Base-by-base conservation (phyloP, 1,139 yeast genomes). In the Kluyveromyces sp. region DNA sequence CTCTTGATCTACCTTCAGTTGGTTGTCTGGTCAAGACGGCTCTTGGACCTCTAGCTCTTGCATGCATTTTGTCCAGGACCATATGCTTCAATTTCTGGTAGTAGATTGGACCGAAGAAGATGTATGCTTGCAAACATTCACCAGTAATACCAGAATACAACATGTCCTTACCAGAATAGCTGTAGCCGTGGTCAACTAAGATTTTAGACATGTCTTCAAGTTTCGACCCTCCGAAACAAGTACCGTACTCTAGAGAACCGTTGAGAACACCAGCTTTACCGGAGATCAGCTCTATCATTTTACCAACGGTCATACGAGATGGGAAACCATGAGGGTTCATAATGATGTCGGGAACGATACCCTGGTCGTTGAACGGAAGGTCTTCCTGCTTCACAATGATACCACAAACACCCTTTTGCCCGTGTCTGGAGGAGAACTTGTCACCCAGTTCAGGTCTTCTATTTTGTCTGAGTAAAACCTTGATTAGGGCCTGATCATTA, bases 251-350 rank as follows among this genome's bases (percentile, higher is more conserved):
- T 49, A 94, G 69, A 2, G 85, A 65, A 4, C 99, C 99, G 55
- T 86, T 85, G 53, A 92, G 68, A 32, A 92, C 97, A 61, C 98
- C 98, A 0, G 98, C 98, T 63, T 92, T 92, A 55, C 98, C 98
- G 28, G 96, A 84, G 22, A 92, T 84, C 51, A 92, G 74, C 64
- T 92, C 99, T 55, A 94, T 82, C 97, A 92, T 92, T 65, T 92
- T 92, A 49, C 98, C 99, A 20, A 92, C 98, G 39, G 99, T 92
- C 99, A 92, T 92, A 74, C 98, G 94, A 33, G 97, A 89, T 52
- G 98, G 98, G 80, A 92, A 92, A 69, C 96, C 98, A 63, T 92
- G 98, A 1, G 98, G 98, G 61, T 92, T 92, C 95, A 92, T 92
- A 59, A 92, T 92, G 53, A 92, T 88, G 67, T 92, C 98, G 0